Base-by-base conservation (phyloP, 345 rosid genomes). In the Camelina sativa region DNA sequence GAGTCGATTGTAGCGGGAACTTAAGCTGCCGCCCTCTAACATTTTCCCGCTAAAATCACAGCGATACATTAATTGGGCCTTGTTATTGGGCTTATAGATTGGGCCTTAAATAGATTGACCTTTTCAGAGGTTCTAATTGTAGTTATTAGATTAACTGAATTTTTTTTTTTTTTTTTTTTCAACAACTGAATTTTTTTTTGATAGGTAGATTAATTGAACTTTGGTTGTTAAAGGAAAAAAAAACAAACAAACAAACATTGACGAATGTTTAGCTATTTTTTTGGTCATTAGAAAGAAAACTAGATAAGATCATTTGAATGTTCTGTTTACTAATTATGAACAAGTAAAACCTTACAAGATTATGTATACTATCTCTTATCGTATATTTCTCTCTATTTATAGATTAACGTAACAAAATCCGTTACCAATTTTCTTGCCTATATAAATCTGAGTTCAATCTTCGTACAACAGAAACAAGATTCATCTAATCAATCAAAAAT, bases 1-100 rank as follows among this genome's bases (percentile, higher is more conserved):
- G 25, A 34, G 65, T 25, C 6, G 23, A 13, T 75, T 58, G 60
- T 80, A 74, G 82, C 82, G 82, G 82, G 80, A 80, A 58, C 13
- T 6, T 20, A 9, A 59, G 32, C n/a, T 43, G 73, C 76, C 69
- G 23, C 30, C 60, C 6, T 7, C 4, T 48, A 34, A 63, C 68
- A 58, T 43, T 58, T 74, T 69, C 71, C 76, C 79, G 82, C 79
- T 17, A 35, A 64, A 46, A 64, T n/a, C 2, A 7, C 11, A 56
- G 44, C 41, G 1, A 65, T 16, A 46, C 47, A 0, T 43, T 0
- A 1, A 53, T 22, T 72, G 77, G 81, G 74, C 73, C 35, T 67
- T 0, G 22, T 20, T 20, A 3, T 19, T 46, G 51, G 50, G 50
- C 19, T 0, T 56, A 46, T 0, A 46, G 0, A 0, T 11, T 60